Conservation (phyloP, 179 eudicot species). For the Amaranthus tricolor region DNA sequence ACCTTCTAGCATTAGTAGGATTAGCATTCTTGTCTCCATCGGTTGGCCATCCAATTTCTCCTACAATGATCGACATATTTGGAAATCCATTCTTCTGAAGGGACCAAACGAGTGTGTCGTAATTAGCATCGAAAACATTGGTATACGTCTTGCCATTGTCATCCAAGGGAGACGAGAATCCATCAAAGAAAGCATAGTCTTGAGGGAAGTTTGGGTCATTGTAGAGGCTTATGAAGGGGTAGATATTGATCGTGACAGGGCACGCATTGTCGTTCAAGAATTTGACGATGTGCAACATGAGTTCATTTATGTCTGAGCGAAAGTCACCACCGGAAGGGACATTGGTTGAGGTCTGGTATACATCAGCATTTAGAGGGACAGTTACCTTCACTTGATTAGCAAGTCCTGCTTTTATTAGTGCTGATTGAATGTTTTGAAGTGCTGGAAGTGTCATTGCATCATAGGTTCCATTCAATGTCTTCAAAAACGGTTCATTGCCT, state of each 20-base stretch:
- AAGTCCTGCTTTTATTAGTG: constrained; percentile 70
- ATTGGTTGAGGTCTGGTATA: constrained; percentile 42
- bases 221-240: constrained; percentile 73
- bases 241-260: constrained; percentile 73
- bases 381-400: constrained; percentile 64
- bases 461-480: constrained; percentile 53
- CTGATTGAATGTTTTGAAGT: constrained; percentile 71
- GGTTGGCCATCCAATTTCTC: constrained; percentile 71
- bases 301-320: constrained; percentile 53
- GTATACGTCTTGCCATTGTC: constrained; percentile 47
- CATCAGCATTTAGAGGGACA: constrained; percentile 70
- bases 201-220: constrained; percentile 52
- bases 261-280: constrained; percentile 55
- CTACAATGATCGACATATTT: constrained; percentile 54
- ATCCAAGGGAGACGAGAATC: constrained; percentile 36
- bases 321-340: constrained; percentile 74
- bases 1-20: constrained; percentile 40
- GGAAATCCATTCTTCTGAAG: constrained; percentile 51
- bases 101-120: constrained; percentile 61
- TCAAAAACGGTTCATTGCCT: constrained; percentile 75
- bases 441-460: constrained; percentile 58
- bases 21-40: constrained; percentile 58
- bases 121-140: constrained; percentile 63
- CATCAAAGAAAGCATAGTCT: constrained; percentile 64
- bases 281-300: constrained; percentile 51